Conservation (phyloP, 1,284 basidiomycete species). For the Ustilago xerochloae region DNA sequence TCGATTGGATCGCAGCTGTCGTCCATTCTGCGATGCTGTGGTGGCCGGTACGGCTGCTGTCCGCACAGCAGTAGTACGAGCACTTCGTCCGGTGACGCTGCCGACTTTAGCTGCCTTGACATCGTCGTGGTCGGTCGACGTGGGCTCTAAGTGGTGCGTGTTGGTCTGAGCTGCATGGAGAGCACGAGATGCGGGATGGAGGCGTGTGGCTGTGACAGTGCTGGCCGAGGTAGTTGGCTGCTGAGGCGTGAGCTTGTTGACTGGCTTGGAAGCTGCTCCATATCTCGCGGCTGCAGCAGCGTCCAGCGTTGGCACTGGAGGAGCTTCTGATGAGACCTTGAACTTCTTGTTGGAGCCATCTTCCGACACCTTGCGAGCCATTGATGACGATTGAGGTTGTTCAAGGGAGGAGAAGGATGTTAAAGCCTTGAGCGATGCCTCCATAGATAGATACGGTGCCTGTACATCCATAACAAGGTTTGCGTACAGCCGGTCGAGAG, state of each 20-base stretch:
- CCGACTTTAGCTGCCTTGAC: conserved; percentile 30
- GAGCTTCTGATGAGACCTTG: conserved; percentile 31
- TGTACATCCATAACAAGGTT: conserved; percentile 17
- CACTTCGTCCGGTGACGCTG: conserved; percentile 2
- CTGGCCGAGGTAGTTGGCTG: conserved; percentile 35
- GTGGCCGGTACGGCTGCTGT: conserved; percentile 20
- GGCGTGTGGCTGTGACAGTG: conserved; percentile 31
- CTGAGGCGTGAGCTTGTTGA: conserved; percentile 25
- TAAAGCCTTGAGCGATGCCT: conserved; percentile 11
- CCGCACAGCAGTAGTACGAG: conserved; percentile 24
- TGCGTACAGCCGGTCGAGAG: conserved; percentile 26
- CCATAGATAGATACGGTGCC: conserved; percentile 16
- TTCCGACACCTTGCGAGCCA: conserved; percentile 43
- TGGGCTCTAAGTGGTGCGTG: conserved; percentile 22
- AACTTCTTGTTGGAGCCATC: conserved; percentile 49
- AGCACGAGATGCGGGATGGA: conserved; percentile 38
- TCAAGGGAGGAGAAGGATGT: conserved; percentile 16
- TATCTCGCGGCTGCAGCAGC: conserved; percentile 1
- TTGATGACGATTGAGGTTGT: conserved; percentile 5
- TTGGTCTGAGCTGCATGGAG: conserved; percentile 36
- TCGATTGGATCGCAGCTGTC: conserved; percentile 30
- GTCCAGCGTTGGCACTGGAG: conserved; percentile 23
- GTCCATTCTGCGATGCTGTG: conserved; percentile 6
- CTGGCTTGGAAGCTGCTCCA: conserved; percentile 12
- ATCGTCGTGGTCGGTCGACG: conserved; percentile 19